These are phyloP conservation scores for Mycena epipterygia DNA, from an alignment of 768 basidiomycete genomes.

Conservation along the genomic window DNA sequence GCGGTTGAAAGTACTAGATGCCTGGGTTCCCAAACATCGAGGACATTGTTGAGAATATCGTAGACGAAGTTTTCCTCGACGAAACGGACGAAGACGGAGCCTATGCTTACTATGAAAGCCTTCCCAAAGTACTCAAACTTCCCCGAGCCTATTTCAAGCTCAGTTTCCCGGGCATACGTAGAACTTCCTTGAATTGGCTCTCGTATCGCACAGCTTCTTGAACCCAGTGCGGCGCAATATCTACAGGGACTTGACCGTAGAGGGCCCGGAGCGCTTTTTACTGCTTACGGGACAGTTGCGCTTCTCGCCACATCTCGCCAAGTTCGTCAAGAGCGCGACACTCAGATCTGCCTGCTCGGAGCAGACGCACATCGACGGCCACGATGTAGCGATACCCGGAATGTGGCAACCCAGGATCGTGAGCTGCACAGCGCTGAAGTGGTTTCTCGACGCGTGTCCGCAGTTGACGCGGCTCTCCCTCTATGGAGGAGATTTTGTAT, in stretches of 20 bases:
- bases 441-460: constrained; percentile 34
- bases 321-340: constrained; percentile 27
- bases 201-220: constrained; percentile 31
- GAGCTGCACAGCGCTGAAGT: constrained; percentile 24
- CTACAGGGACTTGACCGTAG: constrained; percentile 23
- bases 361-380: constrained; percentile 13
- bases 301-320: constrained; percentile 36
- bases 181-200: constrained; percentile 31
- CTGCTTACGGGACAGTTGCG: constrained; percentile 34
- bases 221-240: constrained; percentile 34
- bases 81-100: constrained; percentile 21
- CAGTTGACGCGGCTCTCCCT: constrained; percentile 18
- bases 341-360: constrained; percentile 26
- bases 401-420: constrained; percentile 14
- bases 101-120: constrained; percentile 26
- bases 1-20: too few species aligned
- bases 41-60: constrained; percentile 30
- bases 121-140: constrained; percentile 29
- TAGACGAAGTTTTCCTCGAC: constrained; percentile 29
- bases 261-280: constrained; percentile 34
- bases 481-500: constrained; percentile 27
- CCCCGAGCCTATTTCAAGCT: neutral
- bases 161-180: neutral
- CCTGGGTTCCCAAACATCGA: constrained; percentile 27
- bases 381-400: neutral